phyloP scores from a whole-genome alignment of 1,139 yeast species.

The Hansenula lynferdii region DNA sequence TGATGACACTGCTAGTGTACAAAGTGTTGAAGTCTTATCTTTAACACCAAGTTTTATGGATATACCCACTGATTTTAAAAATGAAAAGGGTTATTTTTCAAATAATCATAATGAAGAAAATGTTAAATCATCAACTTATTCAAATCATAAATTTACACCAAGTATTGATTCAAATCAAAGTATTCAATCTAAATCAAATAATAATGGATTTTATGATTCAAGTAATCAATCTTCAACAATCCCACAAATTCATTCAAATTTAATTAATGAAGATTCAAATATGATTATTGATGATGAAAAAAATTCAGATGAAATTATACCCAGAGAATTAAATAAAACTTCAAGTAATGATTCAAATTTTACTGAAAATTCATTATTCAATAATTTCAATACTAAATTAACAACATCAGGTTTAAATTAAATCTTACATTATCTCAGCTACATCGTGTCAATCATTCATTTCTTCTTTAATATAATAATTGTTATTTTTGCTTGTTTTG shows the following conservation, averaged over 20 bases:
- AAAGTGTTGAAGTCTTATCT: constrained; percentile 32
- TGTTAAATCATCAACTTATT: too few relatives aligned
- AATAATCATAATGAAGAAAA: too few relatives aligned
- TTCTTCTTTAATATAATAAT: background rate
- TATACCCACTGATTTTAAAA: constrained; percentile 18
- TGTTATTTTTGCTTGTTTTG: too few relatives aligned
- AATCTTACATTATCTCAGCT: background rate
- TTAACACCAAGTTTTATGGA: constrained; percentile 35
- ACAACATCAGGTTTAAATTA: background rate
- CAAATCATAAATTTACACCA: constrained; percentile 2
- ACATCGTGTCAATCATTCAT: background rate
- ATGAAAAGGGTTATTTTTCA: constrained; percentile 2
- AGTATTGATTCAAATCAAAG: constrained; percentile 4
- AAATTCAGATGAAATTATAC: background rate
- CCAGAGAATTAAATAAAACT: background rate
- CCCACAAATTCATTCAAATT: constrained; percentile 1
- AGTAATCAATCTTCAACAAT: background rate
- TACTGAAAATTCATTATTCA: background rate
- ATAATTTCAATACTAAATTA: constrained; percentile 3
- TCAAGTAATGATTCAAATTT: background rate
- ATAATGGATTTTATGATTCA: background rate
- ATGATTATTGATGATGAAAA: background rate
- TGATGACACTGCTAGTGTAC: constrained; percentile 19
- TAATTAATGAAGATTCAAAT: background rate
- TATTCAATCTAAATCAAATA: background rate